A percentile compares a stretch with the other conserved stretches of the same genome.
phyloP scores from a whole-genome alignment of 805 yeast genomes.

The Lipomyces orientalis region DNA sequence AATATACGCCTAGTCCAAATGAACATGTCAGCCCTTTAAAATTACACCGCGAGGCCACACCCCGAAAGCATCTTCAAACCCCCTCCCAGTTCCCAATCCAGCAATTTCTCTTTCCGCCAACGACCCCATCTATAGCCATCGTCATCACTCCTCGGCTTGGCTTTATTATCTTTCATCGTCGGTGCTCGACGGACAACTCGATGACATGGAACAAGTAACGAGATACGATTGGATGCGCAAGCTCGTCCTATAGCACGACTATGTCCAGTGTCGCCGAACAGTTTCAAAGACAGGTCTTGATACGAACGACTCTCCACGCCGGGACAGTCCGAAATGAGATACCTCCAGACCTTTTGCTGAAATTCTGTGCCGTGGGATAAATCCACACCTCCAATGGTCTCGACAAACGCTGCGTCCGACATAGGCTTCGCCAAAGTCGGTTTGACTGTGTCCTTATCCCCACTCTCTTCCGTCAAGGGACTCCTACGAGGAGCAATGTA shows the following conservation, averaged over 20 bases:
- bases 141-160: neutral
- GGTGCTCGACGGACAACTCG: constrained; percentile 4
- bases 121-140: constrained; percentile 4
- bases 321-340: neutral
- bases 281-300: neutral
- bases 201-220: constrained; percentile 17
- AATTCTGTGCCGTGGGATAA: constrained; percentile 4
- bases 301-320: constrained; percentile 3
- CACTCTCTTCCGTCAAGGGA: neutral
- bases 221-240: constrained; percentile 13
- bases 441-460: neutral
- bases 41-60: neutral
- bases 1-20: neutral
- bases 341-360: constrained; percentile 9
- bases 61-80: neutral
- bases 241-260: constrained; percentile 15
- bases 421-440: neutral
- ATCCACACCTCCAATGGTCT: constrained; percentile 8
- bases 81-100: neutral
- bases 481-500: neutral
- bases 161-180: neutral
- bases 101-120: constrained; percentile 3
- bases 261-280: neutral
- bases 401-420: constrained; percentile 7
- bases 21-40: neutral